phyloP scores from a whole-genome alignment of 139 green algal species.

The Diplosphaera chodatii region DNA sequence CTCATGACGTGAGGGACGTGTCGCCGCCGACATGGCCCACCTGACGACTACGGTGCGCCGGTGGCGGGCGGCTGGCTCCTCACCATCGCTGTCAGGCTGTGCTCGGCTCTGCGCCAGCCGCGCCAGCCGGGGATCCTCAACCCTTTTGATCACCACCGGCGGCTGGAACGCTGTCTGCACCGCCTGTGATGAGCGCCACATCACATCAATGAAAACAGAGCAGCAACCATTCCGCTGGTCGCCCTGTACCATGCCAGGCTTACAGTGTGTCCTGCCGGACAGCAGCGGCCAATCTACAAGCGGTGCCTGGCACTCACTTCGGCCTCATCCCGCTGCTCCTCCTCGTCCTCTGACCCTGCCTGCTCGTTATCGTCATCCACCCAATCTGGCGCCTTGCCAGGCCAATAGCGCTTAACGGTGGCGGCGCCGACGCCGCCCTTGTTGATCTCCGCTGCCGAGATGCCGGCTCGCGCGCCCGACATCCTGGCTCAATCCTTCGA shows the following conservation, averaged over 20 bases:
- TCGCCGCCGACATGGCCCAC: too few species aligned
- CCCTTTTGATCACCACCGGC: conserved; percentile 58
- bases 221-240: too few species aligned
- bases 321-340: conserved; percentile 21
- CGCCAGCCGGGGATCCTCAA: conserved; percentile 51
- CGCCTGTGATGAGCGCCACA: too few species aligned
- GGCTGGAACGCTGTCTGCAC: conserved; percentile 44
- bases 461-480: background rate
- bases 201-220: too few species aligned
- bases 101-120: conserved; percentile 29
- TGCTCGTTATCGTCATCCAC: conserved; percentile 35
- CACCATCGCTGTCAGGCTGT: conserved; percentile 17
- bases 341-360: conserved; percentile 17
- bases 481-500: too few species aligned
- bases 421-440: conserved; percentile 66
- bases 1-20: too few species aligned
- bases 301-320: background rate
- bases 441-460: conserved; percentile 29
- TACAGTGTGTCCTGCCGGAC: too few species aligned
- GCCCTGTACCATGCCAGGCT: too few species aligned
- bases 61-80: conserved; percentile 25
- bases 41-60: conserved; percentile 4
- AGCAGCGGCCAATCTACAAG: too few species aligned
- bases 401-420: conserved; percentile 80
- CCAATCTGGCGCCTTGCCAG: conserved; percentile 80